Evolutionary conservation across 805 yeast genomes (phyloP).

Genomic region (Priceomyces melissophilus): DNA sequence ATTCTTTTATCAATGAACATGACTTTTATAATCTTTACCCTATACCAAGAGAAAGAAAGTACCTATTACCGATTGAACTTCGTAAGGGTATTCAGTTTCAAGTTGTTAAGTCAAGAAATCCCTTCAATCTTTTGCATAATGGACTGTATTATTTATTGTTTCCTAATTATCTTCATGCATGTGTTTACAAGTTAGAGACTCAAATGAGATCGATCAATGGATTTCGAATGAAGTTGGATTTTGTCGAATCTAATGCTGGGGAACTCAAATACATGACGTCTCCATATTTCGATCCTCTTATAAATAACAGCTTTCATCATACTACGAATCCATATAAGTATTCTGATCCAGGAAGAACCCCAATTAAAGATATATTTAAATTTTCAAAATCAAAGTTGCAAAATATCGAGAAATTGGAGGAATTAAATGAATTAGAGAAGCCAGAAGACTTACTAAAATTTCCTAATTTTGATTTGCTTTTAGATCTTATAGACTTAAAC

Average conservation of each 20-base stretch:
- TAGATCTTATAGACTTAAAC: slow-evolving; percentile 14
- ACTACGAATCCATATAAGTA: slow-evolving; percentile 2
- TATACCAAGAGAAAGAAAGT: slow-evolving; percentile 25
- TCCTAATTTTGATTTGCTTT: slow-evolving; percentile 12
- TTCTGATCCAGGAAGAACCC: slow-evolving; percentile 2
- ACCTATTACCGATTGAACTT: slow-evolving; percentile 18
- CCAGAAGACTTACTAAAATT: neutral
- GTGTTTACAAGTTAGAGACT: slow-evolving; percentile 50
- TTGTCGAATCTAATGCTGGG: slow-evolving; percentile 31
- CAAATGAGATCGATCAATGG: slow-evolving; percentile 50
- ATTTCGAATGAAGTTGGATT: slow-evolving; percentile 40
- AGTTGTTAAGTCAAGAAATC: slow-evolving; percentile 50
- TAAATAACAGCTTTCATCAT: slow-evolving; percentile 3
- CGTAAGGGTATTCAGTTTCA: slow-evolving; percentile 28
- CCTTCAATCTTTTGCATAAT: slow-evolving; percentile 39
- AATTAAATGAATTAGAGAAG: slow-evolving; percentile 3
- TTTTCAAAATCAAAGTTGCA: slow-evolving; percentile 3
- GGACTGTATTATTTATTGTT: slow-evolving; percentile 56
- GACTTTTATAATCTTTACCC: slow-evolving; percentile 44
- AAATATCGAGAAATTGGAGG: slow-evolving; percentile 2
- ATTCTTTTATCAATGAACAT: slow-evolving; percentile 31
- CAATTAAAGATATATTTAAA: slow-evolving; percentile 6
- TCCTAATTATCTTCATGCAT: slow-evolving; percentile 44
- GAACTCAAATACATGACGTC: slow-evolving; percentile 27
- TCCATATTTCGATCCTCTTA: slow-evolving; percentile 18